A percentile compares a stretch with the other conserved stretches of the same genome.
Evolutionary conservation across 2,329 filamentous ascomycete genomes (phyloP).

Genomic region (Parascedosporium putredinis): DNA sequence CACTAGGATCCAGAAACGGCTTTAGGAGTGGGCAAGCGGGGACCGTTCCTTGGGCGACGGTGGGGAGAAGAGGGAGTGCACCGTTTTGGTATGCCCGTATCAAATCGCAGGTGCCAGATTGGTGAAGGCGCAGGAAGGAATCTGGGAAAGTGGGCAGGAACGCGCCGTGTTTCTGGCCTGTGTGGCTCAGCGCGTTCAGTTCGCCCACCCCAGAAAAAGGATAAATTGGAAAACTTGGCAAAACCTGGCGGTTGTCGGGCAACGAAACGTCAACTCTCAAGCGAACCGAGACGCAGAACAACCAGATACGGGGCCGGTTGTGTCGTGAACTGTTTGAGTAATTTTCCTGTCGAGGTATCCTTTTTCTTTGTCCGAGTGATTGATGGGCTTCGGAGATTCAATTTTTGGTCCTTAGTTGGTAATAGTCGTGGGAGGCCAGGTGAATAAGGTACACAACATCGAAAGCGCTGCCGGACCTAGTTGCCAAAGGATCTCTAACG

Average conservation of each 20-base stretch:
- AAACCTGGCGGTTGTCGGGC: not conserved
- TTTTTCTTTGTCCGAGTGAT: not conserved
- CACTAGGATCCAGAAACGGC: not conserved
- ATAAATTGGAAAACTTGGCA: slow-evolving; percentile 2
- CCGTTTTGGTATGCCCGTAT: not conserved
- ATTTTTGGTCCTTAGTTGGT: too few relatives aligned
- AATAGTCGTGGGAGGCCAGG: too few relatives aligned
- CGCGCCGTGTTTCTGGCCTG: not conserved
- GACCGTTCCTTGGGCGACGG: slow-evolving; percentile 8
- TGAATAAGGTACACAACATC: too few relatives aligned
- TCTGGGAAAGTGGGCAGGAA: not conserved
- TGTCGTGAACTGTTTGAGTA: not conserved
- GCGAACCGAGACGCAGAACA: slow-evolving; percentile 1
- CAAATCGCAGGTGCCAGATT: not conserved
- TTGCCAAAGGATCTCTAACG: too few relatives aligned
- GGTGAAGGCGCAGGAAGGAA: not conserved
- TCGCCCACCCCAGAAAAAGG: not conserved
- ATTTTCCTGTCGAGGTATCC: not conserved
- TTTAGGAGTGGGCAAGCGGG: not conserved
- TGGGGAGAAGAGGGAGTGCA: not conserved
- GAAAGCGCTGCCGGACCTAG: too few relatives aligned
- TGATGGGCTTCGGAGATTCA: too few relatives aligned
- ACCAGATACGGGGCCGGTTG: not conserved
- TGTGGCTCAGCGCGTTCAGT: not conserved
- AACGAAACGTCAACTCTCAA: slow-evolving; percentile 1